Base-by-base conservation (phyloP, 1,139 yeast species). In the Geotrichum armillariae region DNA sequence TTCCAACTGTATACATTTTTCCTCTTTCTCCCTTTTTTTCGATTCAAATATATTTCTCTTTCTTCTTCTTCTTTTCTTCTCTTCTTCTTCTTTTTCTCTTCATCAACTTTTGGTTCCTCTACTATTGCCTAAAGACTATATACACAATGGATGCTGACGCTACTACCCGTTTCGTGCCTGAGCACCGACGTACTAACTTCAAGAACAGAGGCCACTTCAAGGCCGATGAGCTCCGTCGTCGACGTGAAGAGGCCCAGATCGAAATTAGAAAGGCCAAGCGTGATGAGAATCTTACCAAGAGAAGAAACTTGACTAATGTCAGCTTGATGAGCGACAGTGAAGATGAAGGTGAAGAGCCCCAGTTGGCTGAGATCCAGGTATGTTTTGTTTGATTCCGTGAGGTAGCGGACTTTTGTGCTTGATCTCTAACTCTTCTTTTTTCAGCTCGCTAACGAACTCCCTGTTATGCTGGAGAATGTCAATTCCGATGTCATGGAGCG, bases 221-320 rank as follows among this genome's bases (percentile, higher is more conserved):
- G 66, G 89, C 91, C 56, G 99, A 93, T 69, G 99, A 93, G 74
- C 82, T 93, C 62, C 87, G 99, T 72, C 90, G 98, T 71, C 85
- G 99, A 70, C 85, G 99, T 70, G 99, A 93, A 69, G 95, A 88
- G 56, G 97, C 93, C 65, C 98, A 91, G 71, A 95, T 94, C 57
- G 99, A 91, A 69, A 79, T 93, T 66, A 81, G 99, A 73, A 94
- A 93, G 74, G 96, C 93, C 59, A 91, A 91, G 72, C 82, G 99
- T 66, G 99, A 93, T 66, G 99, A 93, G 67, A 88, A 87, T 54
- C 77, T 93, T 61, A 83, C 96, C 42, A 93, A 94, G 73, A 84
- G 98, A 74, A 83, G 99, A 73, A 89, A 87, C 69, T 80, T 83
- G 63, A 73, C 69, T 46, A 70, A 70, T 50, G 66, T 70, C 38